Conservation (phyloP, 2,329 filamentous ascomycete species). For the Phoma sp. region DNA sequence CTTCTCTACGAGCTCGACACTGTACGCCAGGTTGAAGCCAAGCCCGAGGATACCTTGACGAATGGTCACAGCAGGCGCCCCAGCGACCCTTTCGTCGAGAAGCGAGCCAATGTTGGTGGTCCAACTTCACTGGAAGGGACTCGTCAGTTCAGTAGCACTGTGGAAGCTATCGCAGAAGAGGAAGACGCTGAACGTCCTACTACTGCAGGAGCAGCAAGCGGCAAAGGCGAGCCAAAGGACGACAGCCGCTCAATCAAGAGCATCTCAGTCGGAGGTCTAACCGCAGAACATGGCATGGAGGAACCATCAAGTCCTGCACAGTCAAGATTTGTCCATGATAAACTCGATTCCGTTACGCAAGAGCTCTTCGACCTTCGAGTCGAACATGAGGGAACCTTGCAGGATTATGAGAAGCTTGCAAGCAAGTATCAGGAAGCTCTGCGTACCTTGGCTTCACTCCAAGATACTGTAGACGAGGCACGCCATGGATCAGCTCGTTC, state of each 20-base stretch:
- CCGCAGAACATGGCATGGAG: constrained; percentile 45
- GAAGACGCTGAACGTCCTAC: constrained; percentile 40
- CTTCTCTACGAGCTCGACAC: constrained; percentile 89
- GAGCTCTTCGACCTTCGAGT: constrained; percentile 90
- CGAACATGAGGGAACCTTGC: constrained; percentile 85
- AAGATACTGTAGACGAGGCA: constrained; percentile 83
- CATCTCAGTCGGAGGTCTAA: constrained; percentile 26
- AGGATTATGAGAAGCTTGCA: constrained; percentile 81
- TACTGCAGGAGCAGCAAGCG: constrained; percentile 33
- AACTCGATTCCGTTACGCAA: constrained; percentile 88
- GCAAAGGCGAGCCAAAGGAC: constrained; percentile 1
- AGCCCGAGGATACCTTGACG: constrained; percentile 35
- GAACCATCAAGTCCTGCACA: constrained; percentile 76
- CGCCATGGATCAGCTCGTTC: constrained; percentile 70
- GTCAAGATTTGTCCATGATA: constrained; percentile 85
- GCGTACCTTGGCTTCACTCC: constrained; percentile 80
- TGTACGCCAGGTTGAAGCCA: constrained; percentile 48
- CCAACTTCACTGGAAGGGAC: constrained; percentile 33
- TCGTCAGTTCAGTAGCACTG: constrained; percentile 42
- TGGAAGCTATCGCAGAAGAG: constrained; percentile 49
- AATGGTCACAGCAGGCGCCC: constrained; percentile 47
- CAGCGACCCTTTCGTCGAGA: constrained; percentile 45
- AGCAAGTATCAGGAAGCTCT: constrained; percentile 92
- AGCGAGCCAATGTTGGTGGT: constrained; percentile 33
- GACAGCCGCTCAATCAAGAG: constrained; percentile 4